Conservation (phyloP, 371 early-diverging fungal genomes). For the Lichtheimia hyalospora region DNA sequence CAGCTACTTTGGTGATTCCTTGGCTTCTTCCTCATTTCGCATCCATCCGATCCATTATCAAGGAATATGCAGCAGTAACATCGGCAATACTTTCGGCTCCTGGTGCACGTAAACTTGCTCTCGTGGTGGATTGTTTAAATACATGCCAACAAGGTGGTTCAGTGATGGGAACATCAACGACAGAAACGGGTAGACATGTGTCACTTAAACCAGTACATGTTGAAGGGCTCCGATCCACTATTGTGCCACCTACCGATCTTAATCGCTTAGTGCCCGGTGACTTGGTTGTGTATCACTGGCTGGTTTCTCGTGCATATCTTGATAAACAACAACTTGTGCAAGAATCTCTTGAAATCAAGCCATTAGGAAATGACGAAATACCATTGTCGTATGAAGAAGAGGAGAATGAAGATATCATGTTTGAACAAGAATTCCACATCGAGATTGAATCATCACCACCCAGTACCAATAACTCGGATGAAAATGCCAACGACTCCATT, state of each 20-base stretch:
- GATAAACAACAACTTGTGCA: conserved; percentile 61
- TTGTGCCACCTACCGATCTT: conserved; percentile 50
- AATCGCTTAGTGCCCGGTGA: conserved; percentile 58
- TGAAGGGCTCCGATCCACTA: conserved; percentile 35
- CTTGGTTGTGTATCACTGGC: conserved; percentile 61
- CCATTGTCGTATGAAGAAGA: not conserved
- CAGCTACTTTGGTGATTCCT: conserved; percentile 53
- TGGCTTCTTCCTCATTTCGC: conserved; percentile 64
- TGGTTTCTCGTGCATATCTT: conserved; percentile 70
- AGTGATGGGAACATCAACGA: not conserved
- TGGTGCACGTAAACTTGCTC: conserved; percentile 28
- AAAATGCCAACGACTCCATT: not conserved
- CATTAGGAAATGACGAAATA: conserved; percentile 42
- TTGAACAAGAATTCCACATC: not conserved
- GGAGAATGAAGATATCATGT: conserved; percentile 1
- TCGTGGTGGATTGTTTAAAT: conserved; percentile 11
- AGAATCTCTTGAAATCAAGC: conserved; percentile 63
- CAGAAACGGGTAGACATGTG: not conserved
- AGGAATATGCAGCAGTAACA: conserved; percentile 56
- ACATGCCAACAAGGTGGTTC: conserved; percentile 9
- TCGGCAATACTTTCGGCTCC: conserved; percentile 36
- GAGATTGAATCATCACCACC: not conserved
- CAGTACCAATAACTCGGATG: not conserved
- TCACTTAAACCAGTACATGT: conserved; percentile 28
- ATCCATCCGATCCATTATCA: conserved; percentile 56